These are phyloP conservation scores for Passiflora organensis DNA, from an alignment of 345 rosid species.

Conservation along the genomic window DNA sequence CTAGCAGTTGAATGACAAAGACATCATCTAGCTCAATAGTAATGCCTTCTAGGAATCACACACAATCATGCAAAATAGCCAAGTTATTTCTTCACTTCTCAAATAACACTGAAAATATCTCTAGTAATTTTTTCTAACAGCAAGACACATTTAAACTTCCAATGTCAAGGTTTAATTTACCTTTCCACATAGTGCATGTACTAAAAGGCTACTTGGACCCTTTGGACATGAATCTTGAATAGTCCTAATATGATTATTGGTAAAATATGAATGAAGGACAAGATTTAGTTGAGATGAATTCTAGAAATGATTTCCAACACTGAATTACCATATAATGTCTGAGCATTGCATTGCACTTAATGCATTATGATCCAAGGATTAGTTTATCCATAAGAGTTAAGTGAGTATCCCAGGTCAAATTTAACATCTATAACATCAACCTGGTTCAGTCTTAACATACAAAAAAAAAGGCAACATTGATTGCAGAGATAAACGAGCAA, in stretches of 20 bases:
- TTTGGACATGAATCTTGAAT: conserved; percentile 48
- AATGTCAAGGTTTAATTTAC: conserved; percentile 40
- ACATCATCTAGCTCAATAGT: too few relatives aligned
- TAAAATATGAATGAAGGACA: conserved; percentile 16
- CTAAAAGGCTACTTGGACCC: conserved; percentile 45
- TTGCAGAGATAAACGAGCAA: neutral
- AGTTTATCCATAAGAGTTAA: too few relatives aligned
- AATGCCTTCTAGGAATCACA: too few relatives aligned
- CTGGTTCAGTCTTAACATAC: too few relatives aligned
- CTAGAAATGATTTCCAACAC: neutral
- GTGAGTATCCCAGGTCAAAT: neutral
- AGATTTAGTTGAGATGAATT: conserved; percentile 11
- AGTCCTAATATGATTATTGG: conserved; percentile 21
- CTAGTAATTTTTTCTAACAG: conserved; percentile 11
- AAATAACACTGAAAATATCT: conserved; percentile 5
- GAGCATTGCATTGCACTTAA: too few relatives aligned
- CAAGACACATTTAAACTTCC: conserved; percentile 28
- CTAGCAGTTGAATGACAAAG: neutral
- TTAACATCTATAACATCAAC: neutral
- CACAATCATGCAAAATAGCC: too few relatives aligned
- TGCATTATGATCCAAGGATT: too few relatives aligned
- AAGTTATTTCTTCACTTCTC: conserved; percentile 3
- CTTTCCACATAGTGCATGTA: conserved; percentile 56
- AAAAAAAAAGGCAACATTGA: neutral
- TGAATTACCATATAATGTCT: neutral